phyloP scores from a whole-genome alignment of 139 green algal species.

The Klebsormidium nitens region DNA sequence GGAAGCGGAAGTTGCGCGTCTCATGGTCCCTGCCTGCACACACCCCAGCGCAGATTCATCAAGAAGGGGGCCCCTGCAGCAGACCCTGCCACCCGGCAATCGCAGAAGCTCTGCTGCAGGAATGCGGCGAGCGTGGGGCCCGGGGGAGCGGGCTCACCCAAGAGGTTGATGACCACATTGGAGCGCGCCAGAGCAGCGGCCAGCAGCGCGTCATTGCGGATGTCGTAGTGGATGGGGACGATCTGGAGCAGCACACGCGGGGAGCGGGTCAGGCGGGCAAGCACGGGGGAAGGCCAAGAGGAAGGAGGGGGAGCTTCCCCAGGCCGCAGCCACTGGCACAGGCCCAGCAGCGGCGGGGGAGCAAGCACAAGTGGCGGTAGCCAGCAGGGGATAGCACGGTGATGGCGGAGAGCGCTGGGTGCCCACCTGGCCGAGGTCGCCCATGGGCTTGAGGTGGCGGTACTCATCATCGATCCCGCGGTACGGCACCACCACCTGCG shows the following conservation, averaged over 20 bases:
- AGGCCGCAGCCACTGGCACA: no score
- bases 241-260: no score
- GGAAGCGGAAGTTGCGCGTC: conserved; percentile 87
- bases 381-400: no score
- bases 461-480: conserved; percentile 74
- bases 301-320: no score
- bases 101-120: background rate
- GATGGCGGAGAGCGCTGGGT: no score
- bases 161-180: conserved; percentile 90
- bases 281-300: no score
- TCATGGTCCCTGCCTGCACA: conserved; percentile 55
- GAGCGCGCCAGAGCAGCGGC: conserved; percentile 44
- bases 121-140: background rate
- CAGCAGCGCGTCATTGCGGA: conserved; percentile 69
- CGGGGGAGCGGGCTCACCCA: conserved; percentile 47
- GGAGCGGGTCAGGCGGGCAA: no score
- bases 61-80: no score
- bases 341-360: no score
- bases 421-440: conserved; percentile 81
- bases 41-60: background rate
- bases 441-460: conserved; percentile 89
- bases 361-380: no score
- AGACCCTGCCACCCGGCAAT: background rate
- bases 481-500: conserved; percentile 79
- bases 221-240: conserved; percentile 42